phyloP scores from a whole-genome alignment of 1,284 basidiomycete genomes.

The Moesziomyces parantarcticus region DNA sequence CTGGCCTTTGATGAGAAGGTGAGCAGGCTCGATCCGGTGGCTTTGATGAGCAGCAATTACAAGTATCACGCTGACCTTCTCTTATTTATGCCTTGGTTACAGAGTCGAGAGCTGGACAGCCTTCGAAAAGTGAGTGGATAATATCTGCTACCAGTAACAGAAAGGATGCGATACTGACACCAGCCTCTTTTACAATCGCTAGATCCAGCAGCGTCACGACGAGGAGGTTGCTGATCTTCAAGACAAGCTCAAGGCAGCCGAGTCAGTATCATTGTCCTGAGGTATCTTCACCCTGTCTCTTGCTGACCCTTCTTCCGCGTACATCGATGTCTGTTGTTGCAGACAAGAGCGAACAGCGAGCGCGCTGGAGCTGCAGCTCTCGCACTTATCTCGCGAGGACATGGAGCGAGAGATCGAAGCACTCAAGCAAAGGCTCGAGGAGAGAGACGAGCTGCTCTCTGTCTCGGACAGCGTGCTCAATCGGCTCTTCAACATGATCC shows the following conservation, averaged over 20 bases:
- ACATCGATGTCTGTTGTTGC: too few relatives aligned
- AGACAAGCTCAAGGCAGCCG: not conserved
- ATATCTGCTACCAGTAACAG: not conserved
- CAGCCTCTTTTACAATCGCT: not conserved
- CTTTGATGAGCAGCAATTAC: not conserved
- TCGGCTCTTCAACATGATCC: conserved; percentile 25
- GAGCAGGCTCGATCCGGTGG: not conserved
- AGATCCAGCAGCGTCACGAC: conserved; percentile 1
- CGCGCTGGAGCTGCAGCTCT: conserved; percentile 9
- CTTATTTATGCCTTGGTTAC: not conserved
- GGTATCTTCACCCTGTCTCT: too few relatives aligned
- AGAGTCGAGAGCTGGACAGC: conserved; percentile 41
- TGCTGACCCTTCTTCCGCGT: too few relatives aligned
- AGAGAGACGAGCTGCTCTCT: conserved; percentile 37
- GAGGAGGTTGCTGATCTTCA: not conserved
- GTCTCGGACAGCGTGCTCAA: conserved; percentile 27
- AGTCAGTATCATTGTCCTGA: not conserved
- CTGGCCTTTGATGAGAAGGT: conserved; percentile 44
- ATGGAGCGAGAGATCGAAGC: conserved; percentile 11
- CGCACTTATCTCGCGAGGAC: not conserved
- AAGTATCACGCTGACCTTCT: not conserved
- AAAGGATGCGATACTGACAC: conserved; percentile 28
- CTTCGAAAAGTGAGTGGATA: conserved; percentile 11
- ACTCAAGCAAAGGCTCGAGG: conserved; percentile 5
- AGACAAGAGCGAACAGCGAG: conserved; percentile 13